Base-by-base conservation (phyloP, 1,139 yeast genomes). In the Hansenula sp. region DNA sequence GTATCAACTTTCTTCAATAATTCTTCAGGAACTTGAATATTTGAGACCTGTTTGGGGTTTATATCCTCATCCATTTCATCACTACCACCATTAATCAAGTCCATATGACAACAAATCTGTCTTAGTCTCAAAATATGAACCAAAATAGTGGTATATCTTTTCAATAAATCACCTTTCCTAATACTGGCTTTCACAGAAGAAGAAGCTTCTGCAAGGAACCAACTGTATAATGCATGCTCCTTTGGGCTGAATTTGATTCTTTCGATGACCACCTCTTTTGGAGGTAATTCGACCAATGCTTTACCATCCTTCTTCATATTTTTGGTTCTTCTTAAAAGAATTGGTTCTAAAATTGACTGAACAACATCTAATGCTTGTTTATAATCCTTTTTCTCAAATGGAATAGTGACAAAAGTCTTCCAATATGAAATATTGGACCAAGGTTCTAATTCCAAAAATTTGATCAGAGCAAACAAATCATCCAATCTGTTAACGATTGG, bases 401-500 rank as follows among this genome's bases (percentile, higher is more conserved):
- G 97, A 11, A 76, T 64, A 0, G 96, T 85, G 28, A 93, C 80
- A 61, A 91, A 90, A 8, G 91, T 81, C 55, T 84, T 85, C 99
- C 99, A 93, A 52, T 86, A 84, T 0, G 89, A 75, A 48, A 86
- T 83, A 55, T 86, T 85, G 41, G 83, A 74, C 98, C 98, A 93
- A 0, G 98, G 98, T 54, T 87, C 91, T 12, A 91, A 67, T 38
- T 80, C 75, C 38, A 93, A 67, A 56, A 84, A 93, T 55, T 81
- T 82, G 16, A 90, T 78, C 41, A 90, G 66, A 3, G 96, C 83
- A 59, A 77, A 93, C 41, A 93, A 66, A 63, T 93, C 99, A 60
- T 93, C 96, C 9, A 93, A 70, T 49, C 91, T 69, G 62, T 93
- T 93, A 41, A 91, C 86, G 40, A 93, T 88, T 0, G 99, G 98